Percentiles rank a stretch among this genome's conserved stretches.
phyloP scores from a whole-genome alignment of 768 basidiomycete species.

The Leccinellum rugosiceps region DNA sequence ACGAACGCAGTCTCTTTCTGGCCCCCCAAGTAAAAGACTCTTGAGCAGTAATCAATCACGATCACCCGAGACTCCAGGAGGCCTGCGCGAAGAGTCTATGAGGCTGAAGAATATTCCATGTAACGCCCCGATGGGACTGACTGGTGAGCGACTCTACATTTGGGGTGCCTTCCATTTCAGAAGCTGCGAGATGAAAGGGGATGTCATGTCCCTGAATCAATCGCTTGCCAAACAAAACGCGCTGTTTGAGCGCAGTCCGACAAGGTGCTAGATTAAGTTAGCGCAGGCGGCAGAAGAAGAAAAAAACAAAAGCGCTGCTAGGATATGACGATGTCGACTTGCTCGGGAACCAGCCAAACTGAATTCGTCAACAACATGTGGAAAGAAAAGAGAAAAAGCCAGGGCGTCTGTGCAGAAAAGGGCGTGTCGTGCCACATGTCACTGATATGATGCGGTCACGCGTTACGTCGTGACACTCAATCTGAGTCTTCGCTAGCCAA shows the following conservation, averaged over 20 bases:
- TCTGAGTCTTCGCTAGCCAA: constrained; percentile 10
- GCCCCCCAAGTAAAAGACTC: neutral
- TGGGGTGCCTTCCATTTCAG: constrained; percentile 31
- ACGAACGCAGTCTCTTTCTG: constrained; percentile 1
- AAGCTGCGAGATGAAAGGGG: constrained; percentile 30
- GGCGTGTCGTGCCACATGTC: neutral
- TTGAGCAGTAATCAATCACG: constrained; percentile 10
- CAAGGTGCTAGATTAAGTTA: constrained; percentile 6
- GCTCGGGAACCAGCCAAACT: constrained; percentile 2
- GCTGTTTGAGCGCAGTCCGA: constrained; percentile 27
- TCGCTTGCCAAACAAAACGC: constrained; percentile 23
- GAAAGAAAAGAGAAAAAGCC: neutral
- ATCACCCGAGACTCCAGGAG: neutral
- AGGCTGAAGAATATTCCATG: constrained; percentile 19
- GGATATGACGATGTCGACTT: neutral
- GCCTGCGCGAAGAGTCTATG: constrained; percentile 13
- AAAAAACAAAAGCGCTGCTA: neutral
- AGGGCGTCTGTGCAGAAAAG: neutral
- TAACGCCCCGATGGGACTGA: constrained; percentile 8
- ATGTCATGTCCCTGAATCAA: constrained; percentile 29
- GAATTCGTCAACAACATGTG: constrained; percentile 5
- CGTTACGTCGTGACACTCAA: constrained; percentile 18
- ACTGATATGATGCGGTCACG: constrained; percentile 6
- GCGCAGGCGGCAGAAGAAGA: neutral
- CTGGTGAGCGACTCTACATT: constrained; percentile 10